phyloP scores from a whole-genome alignment of 306 rosid species.

The Trichosanthes truncata region DNA sequence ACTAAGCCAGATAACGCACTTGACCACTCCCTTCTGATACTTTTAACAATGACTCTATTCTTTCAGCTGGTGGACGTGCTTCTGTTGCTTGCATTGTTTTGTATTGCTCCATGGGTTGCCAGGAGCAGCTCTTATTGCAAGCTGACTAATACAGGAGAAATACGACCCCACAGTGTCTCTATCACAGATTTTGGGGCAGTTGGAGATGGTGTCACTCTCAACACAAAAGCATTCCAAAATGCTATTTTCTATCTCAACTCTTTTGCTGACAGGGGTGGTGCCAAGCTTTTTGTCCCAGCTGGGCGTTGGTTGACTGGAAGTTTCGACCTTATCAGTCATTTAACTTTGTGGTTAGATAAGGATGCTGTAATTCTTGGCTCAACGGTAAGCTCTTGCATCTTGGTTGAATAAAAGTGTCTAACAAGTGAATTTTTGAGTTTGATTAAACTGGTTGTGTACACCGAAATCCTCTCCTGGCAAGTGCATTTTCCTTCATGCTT shows the following conservation, averaged over 20 bases:
- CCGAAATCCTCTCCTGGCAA: neutral
- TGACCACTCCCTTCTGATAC: neutral
- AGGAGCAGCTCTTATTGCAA: constrained; percentile 52
- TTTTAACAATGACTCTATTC: constrained; percentile 1
- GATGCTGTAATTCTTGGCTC: constrained; percentile 57
- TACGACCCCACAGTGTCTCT: constrained; percentile 59
- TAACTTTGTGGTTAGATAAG: constrained; percentile 55
- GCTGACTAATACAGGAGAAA: constrained; percentile 11
- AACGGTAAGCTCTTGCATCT: constrained; percentile 22
- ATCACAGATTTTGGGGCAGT: constrained; percentile 62
- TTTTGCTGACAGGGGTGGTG: constrained; percentile 70
- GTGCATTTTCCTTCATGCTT: neutral
- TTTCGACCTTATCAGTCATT: constrained; percentile 60
- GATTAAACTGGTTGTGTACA: neutral
- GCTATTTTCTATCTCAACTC: constrained; percentile 63
- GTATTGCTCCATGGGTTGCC: constrained; percentile 45
- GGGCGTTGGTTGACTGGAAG: constrained; percentile 64
- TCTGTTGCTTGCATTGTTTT: constrained; percentile 50
- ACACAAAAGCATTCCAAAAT: constrained; percentile 58
- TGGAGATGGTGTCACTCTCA: constrained; percentile 63
- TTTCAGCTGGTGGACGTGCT: constrained; percentile 52
- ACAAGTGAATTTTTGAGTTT: neutral
- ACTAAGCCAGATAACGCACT: neutral
- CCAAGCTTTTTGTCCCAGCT: constrained; percentile 54
- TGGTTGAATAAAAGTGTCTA: neutral